These are phyloP conservation scores for Filobasidium wieringae DNA, from an alignment of 768 basidiomycete genomes.

Conservation along the genomic window DNA sequence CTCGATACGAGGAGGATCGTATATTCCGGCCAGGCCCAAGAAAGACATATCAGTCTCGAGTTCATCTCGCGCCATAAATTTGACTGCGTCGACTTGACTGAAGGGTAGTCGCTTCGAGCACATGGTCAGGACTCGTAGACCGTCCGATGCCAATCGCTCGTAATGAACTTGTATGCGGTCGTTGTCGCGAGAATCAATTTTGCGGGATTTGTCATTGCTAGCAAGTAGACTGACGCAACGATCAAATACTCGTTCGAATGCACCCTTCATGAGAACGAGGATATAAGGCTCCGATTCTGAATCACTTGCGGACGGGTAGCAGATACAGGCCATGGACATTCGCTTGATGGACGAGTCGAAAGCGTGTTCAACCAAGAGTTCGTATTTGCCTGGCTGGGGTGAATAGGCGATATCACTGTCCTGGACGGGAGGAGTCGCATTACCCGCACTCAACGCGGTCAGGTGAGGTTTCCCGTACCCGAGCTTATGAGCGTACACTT, in stretches of 20 bases:
- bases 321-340: slow-evolving; percentile 41
- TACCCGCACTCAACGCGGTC: slow-evolving; percentile 21
- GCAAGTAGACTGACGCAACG: slow-evolving; percentile 34
- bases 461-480: slow-evolving; percentile 43
- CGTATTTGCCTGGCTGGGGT: slow-evolving; percentile 31
- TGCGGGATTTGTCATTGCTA: neutral
- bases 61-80: slow-evolving; percentile 40
- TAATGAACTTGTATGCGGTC: slow-evolving; percentile 9
- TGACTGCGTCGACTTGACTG: slow-evolving; percentile 32
- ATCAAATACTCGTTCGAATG: slow-evolving; percentile 46
- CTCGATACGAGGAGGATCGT: slow-evolving; percentile 50
- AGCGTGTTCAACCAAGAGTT: slow-evolving; percentile 42
- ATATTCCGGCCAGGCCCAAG: slow-evolving; percentile 47
- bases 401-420: slow-evolving; percentile 23
- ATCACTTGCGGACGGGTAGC: slow-evolving; percentile 15
- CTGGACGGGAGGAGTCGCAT: slow-evolving; percentile 8
- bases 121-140: slow-evolving; percentile 40
- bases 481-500: slow-evolving; percentile 48
- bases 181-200: neutral
- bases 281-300: slow-evolving; percentile 18
- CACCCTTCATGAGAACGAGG: slow-evolving; percentile 37
- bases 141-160: slow-evolving; percentile 39
- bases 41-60: slow-evolving; percentile 47
- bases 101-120: slow-evolving; percentile 38
- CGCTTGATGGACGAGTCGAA: slow-evolving; percentile 49